These are phyloP conservation scores for Colletotrichum sp. DNA, from an alignment of 2,329 filamentous ascomycete genomes.

Conservation along the genomic window DNA sequence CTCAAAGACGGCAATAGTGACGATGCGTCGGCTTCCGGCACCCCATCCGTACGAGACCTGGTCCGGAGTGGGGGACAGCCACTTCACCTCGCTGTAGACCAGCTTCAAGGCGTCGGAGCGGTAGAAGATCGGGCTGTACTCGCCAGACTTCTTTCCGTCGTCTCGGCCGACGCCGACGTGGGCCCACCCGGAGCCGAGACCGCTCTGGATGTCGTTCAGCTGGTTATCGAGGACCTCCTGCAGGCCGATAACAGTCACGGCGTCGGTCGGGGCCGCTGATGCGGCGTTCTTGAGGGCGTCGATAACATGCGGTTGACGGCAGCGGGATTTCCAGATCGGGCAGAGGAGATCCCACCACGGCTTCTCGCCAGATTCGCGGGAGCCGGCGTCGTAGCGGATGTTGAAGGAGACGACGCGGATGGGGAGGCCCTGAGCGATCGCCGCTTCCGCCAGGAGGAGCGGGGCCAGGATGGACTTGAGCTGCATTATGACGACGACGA, in stretches of 20 bases:
- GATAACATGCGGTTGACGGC: constrained; percentile 55
- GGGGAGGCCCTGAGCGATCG: constrained; percentile 25
- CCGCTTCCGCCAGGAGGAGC: background rate
- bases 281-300: constrained; percentile 62
- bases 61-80: constrained; percentile 67
- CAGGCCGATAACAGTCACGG: constrained; percentile 63
- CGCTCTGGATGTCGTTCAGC: constrained; percentile 60
- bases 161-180: constrained; percentile 59
- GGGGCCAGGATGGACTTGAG: constrained; percentile 3
- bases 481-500: background rate
- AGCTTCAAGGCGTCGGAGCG: constrained; percentile 57
- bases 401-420: constrained; percentile 70
- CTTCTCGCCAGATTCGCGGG: constrained; percentile 59
- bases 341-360: constrained; percentile 53
- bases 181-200: constrained; percentile 52
- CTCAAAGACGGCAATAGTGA: constrained; percentile 53
- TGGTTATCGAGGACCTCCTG: constrained; percentile 73
- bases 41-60: constrained; percentile 65
- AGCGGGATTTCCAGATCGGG: constrained; percentile 37
- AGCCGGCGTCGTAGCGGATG: constrained; percentile 66
- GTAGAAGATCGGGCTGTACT: constrained; percentile 72
- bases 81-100: constrained; percentile 57
- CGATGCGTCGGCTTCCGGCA: constrained; percentile 45
- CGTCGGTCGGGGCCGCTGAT: constrained; percentile 42
- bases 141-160: constrained; percentile 62